Base-by-base conservation (phyloP, 345 rosid species). In the Eucalyptus pumila region DNA sequence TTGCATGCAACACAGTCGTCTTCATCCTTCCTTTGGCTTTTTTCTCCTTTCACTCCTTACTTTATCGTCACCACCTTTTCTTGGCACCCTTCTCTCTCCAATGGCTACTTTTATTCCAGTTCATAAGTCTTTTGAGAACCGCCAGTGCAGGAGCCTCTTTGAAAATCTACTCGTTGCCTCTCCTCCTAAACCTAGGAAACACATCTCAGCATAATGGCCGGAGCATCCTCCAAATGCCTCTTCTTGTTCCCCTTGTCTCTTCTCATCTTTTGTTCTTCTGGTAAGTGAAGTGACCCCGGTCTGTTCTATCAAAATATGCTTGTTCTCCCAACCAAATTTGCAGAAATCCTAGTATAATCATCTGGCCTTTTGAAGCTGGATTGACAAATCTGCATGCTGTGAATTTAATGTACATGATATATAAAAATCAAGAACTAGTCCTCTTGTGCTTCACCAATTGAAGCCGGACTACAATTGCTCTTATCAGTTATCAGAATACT, bases 191-290 rank as follows among this genome's bases (percentile, higher is more conserved):
- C 80, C n/a, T 65, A 16, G 87, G 86, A 92, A 88, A 76, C 86
- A 80, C 44, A 52, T 86, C 85, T 19, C 87, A 19, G 87, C 86
- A 85, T 89, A 90, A 95, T 96, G 98, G 95, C 93, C 88, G 51
- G 81, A 90, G 88, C 85, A 60, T 90, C 92, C 89, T 89, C 92
- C 34, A 87, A 30, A 50, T 89, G 48, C 87, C 86, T 91, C 92
- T 87, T 89, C 90, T 87, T 93, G 58, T 90, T 92, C 90, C 88
- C 92, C 91, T 56, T 94, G 89, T 92, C 92, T 87, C 93, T 92
- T 87, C 91, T 92, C 89, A 80, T 91, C 52, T 14, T 88, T 56
- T 94, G 91, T 88, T 91, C 90, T 32, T 91, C 95, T 86, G 93
- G 92, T 93, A 85, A 90, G 92, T 89, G 51, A 8, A 50, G 58